Evolutionary conservation across 2,329 filamentous ascomycete species (phyloP).

Genomic region (Colletotrichum melonis): DNA sequence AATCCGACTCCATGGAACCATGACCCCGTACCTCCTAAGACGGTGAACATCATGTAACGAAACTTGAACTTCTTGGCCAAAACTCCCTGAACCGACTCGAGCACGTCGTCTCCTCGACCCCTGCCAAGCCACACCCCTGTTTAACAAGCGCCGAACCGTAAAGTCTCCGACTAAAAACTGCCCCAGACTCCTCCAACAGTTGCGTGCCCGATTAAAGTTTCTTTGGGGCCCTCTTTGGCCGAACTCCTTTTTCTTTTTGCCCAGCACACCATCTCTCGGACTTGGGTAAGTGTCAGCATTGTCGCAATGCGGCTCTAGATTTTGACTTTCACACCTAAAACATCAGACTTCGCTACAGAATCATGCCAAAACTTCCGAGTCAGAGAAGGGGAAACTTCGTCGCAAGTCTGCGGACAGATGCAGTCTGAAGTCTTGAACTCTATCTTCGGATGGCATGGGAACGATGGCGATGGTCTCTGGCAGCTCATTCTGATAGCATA

Average conservation of each 20-base stretch:
- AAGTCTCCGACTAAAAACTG: background rate
- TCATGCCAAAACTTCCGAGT: slow-evolving; percentile 10
- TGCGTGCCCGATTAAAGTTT: slow-evolving; percentile 2
- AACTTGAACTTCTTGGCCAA: slow-evolving; percentile 30
- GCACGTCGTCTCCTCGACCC: background rate
- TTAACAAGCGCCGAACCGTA: background rate
- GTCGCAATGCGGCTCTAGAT: background rate
- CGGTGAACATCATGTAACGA: slow-evolving; percentile 11
- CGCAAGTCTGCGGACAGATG: slow-evolving; percentile 19
- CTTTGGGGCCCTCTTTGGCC: background rate
- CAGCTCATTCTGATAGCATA: background rate
- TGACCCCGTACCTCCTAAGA: slow-evolving; percentile 21
- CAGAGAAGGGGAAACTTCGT: slow-evolving; percentile 14
- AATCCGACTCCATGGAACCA: slow-evolving; percentile 15
- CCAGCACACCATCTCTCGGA: background rate
- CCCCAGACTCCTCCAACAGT: background rate
- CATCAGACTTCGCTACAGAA: background rate
- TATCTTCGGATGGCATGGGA: slow-evolving; percentile 22
- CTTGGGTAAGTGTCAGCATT: slow-evolving; percentile 11
- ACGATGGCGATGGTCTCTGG: background rate
- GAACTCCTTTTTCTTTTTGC: slow-evolving; percentile 5
- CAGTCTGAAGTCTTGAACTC: slow-evolving; percentile 27
- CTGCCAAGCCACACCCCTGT: slow-evolving; percentile 13
- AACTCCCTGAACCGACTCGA: slow-evolving; percentile 19
- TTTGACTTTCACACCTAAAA: slow-evolving; percentile 9